Evolutionary conservation across 306 rosid genomes (phyloP), one percentile per base, ranked within the genome.

Genomic region (Calophaca sinica): DNA sequence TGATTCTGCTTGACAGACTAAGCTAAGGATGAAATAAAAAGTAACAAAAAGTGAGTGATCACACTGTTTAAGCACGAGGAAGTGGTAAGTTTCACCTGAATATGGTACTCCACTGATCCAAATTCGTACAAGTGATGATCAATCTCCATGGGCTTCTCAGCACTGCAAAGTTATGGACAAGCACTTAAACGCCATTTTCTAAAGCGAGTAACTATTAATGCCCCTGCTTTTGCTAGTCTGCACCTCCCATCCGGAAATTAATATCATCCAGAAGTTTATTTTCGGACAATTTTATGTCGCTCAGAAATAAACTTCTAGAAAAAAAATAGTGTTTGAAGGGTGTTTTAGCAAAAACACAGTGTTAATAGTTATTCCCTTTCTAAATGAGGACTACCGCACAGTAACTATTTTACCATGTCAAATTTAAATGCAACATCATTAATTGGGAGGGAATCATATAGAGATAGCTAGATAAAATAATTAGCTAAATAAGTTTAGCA

Each of bases 101-200:
- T 79, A 74, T 85, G 96, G 70, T 88, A 91, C 68, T 88, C 87
- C 69, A 87, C 88, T 35, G 91, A 88, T 42, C 97, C 98, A 76
- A 88, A 87, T 85, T 91, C 96, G 48, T 87, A 78, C 46, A 91
- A 81, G 83, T 87, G 96, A 78, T 91, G 94, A 74, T 94, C 96
- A 73, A 88, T 79, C 81, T 88, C 96, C 68, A 77, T 9, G 7
- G 93, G 86, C 84, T 85, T 88, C 81, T 90, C 89, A 11, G 88
- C 79, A 59, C 97, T 91, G 94, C 38, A 76, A 85, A 50, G 67
- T 70, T 35, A 77, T 46, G 46, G 44, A 70, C 13, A 83, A 72
- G n/a, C 55, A 29, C 58, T 38, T 67, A 70, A 57, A 73, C 77
- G 39, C 48, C 48, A 8, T 53, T 36, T 70, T 15, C 14, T 31